Base-by-base conservation (phyloP, 73 alveolate species). In the Paramecium primaurelia region DNA sequence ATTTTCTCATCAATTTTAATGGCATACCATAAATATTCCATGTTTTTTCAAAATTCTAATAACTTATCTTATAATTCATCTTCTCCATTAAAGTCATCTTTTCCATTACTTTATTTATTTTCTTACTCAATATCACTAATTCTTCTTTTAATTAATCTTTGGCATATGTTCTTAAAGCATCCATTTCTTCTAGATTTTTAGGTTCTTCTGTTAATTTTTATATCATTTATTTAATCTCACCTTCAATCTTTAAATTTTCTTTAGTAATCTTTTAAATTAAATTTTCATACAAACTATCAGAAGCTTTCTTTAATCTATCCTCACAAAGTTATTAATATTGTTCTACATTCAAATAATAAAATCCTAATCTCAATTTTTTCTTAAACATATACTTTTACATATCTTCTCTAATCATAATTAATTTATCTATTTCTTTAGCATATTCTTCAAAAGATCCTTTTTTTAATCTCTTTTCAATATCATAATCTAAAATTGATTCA, bases 21-120 rank as follows among this genome's bases (percentile, higher is more conserved):
- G 97, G 96, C 92, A 90, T 92, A 0, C 96, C 96, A 88, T 92
- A 93, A 2, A 94, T 77, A n/a, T 86, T 92, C 98, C 98, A 96
- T 6, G 97, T 88, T 20, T 93, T 86, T 28, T 89, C 93, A 91
- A 95, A 90, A 58, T 94, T 95, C 77, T 94, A 97, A 25, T 93
- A 95, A n/a, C 92, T 60, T 3, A 93, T 86, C 64, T 88, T 92
- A 64, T 92, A 92, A 88, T 95, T 71, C 88, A 88, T 86, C n/a
- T 96, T 94, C 58, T 96, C 98, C 75, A 96, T 59, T 7, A 95
- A 90, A 12, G 93, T 92, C 91, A 93, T 77, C 54, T 92, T 94
- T n/a, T 88, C 93, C 96, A 95, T 94, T 0, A 93, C 95, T 45
- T 94, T 90, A 22, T 95, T 87, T 26, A 95, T 92, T 26, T 77